phyloP scores from a whole-genome alignment of 1,139 yeast species.

The Nakaseomyces sp. region DNA sequence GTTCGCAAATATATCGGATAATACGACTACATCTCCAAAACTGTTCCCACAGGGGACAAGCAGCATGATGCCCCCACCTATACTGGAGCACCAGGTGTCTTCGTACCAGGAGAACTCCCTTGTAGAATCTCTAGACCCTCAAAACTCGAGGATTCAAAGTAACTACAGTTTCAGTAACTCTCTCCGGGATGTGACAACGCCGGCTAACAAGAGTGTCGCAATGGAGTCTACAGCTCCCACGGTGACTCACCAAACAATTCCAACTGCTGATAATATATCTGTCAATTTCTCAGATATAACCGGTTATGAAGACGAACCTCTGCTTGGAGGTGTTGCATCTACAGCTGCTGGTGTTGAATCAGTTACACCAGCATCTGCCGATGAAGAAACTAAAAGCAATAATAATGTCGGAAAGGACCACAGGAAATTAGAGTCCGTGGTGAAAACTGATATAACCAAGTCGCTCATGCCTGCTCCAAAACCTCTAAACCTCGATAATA shows the following conservation, averaged over 20 bases:
- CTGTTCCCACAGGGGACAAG: not conserved
- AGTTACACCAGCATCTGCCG: no score
- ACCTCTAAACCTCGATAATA: not conserved
- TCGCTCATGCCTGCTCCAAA: not conserved
- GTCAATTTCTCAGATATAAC: constrained; percentile 19
- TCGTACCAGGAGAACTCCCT: constrained; percentile 3
- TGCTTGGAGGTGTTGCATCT: not conserved
- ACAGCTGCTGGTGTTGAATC: no score
- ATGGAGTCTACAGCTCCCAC: not conserved
- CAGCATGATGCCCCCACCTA: constrained; percentile 8
- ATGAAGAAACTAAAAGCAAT: no score
- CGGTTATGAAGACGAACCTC: not conserved
- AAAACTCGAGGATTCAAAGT: not conserved
- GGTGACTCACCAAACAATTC: constrained; percentile 13
- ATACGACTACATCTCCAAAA: constrained; percentile 23
- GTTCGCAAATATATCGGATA: constrained; percentile 33
- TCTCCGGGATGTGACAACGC: not conserved
- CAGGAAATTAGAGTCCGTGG: not conserved
- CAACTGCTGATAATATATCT: constrained; percentile 26
- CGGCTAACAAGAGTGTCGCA: not conserved
- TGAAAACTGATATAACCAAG: not conserved
- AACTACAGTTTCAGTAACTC: not conserved
- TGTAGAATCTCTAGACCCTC: not conserved
- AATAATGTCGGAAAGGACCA: no score
- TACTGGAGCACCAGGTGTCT: constrained; percentile 6